phyloP scores from a whole-genome alignment of 1,284 basidiomycete genomes.

The Sanguinoderma infundibulare region DNA sequence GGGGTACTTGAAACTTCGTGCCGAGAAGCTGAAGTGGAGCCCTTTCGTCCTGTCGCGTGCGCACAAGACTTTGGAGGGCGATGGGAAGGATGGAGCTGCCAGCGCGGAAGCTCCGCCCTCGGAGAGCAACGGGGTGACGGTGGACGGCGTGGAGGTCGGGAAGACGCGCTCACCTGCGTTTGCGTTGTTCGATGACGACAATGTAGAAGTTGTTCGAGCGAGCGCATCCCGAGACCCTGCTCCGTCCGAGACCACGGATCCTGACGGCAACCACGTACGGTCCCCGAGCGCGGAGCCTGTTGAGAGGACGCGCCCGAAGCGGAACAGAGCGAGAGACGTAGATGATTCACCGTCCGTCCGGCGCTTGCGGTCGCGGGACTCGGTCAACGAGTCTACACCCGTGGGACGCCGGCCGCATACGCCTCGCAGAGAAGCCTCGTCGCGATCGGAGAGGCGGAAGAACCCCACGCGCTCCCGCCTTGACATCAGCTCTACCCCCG shows the following conservation, averaged over 20 bases:
- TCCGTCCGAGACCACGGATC: constrained; percentile 6
- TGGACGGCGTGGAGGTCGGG: neutral
- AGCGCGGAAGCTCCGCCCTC: constrained; percentile 18
- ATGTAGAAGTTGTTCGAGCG: constrained; percentile 26
- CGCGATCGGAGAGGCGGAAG: constrained; percentile 15
- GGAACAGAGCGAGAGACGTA: constrained; percentile 13
- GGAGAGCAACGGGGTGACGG: neutral
- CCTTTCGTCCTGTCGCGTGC: constrained; percentile 83
- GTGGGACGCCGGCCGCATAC: constrained; percentile 16
- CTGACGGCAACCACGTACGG: constrained; percentile 3
- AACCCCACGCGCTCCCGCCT: constrained; percentile 11
- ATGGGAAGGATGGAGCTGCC: constrained; percentile 27
- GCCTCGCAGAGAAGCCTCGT: constrained; percentile 15
- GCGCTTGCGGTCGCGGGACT: constrained; percentile 31
- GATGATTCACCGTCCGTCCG: constrained; percentile 23
- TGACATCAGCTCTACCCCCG: constrained; percentile 4
- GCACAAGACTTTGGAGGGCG: constrained; percentile 44
- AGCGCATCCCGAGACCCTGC: constrained; percentile 17
- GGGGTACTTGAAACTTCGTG: constrained; percentile 79
- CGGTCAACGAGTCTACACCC: constrained; percentile 18
- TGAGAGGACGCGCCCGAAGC: constrained; percentile 18
- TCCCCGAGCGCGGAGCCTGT: constrained; percentile 14
- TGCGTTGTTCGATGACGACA: constrained; percentile 35
- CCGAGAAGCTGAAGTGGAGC: constrained; percentile 93
- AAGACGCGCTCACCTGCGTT: constrained; percentile 28